Evolutionary conservation across 1,284 basidiomycete genomes (phyloP).

Genomic region (Cryptococcus sp.): DNA sequence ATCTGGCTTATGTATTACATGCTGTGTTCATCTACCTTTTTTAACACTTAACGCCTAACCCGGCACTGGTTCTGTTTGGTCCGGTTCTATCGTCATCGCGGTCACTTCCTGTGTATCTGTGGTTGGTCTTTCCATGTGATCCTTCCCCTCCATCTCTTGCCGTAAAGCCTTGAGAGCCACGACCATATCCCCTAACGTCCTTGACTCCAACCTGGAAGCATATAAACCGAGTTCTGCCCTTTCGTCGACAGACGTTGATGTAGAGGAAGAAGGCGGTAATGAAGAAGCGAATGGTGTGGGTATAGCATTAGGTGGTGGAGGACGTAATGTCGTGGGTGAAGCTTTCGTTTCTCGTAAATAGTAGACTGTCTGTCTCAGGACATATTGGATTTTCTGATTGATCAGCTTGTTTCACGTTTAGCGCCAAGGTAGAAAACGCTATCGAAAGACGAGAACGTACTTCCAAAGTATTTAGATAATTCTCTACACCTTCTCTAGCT

Average conservation of each 20-base stretch:
- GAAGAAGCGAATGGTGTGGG: slow-evolving; percentile 35
- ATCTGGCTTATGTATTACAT: not conserved
- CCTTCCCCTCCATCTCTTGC: not conserved
- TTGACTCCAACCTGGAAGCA: slow-evolving; percentile 31
- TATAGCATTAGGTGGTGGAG: slow-evolving; percentile 24
- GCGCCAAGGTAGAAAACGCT: not conserved
- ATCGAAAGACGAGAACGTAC: slow-evolving; percentile 11
- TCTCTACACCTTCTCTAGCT: slow-evolving; percentile 28
- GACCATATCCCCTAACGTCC: slow-evolving; percentile 27
- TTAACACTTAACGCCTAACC: too few relatives aligned
- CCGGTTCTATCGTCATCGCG: too few relatives aligned
- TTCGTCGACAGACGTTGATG: not conserved
- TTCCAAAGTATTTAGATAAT: slow-evolving; percentile 37
- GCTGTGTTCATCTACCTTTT: not conserved
- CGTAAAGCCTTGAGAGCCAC: slow-evolving; percentile 15
- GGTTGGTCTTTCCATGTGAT: not conserved
- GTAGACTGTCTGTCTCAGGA: slow-evolving; percentile 41
- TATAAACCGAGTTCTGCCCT: slow-evolving; percentile 35
- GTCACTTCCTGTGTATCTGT: not conserved
- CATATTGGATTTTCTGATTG: slow-evolving; percentile 43
- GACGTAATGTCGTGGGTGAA: slow-evolving; percentile 26
- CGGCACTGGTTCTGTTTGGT: too few relatives aligned
- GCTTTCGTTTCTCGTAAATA: slow-evolving; percentile 37
- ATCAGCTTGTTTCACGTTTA: slow-evolving; percentile 1
- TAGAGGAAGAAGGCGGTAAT: slow-evolving; percentile 7